phyloP scores from a whole-genome alignment of 805 yeast genomes.

The Myxozyma vanderwaltii region DNA sequence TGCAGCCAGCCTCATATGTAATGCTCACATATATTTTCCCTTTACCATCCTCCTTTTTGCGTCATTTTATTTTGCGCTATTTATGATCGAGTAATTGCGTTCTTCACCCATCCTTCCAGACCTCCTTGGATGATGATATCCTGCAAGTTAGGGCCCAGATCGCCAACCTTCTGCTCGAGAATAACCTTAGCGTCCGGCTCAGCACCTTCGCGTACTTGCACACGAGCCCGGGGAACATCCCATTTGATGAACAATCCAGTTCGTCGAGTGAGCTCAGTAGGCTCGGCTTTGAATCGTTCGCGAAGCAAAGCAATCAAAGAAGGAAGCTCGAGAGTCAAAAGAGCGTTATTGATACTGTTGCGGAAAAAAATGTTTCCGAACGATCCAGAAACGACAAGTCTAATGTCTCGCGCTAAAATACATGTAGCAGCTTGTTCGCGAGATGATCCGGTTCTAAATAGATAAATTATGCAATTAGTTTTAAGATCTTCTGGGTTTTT shows the following conservation, averaged over 20 bases:
- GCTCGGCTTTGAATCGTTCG: constrained; percentile 56
- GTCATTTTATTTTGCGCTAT: too few relatives aligned
- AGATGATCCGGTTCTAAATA: constrained; percentile 79
- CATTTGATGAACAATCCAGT: constrained; percentile 92
- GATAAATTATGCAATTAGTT: not conserved
- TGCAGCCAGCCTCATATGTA: not conserved
- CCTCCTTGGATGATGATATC: constrained; percentile 98
- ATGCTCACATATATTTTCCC: too few relatives aligned
- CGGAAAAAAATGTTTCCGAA: constrained; percentile 96
- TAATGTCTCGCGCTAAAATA: constrained; percentile 89
- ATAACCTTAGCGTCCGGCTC: constrained; percentile 54
- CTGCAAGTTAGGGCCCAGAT: constrained; percentile 90
- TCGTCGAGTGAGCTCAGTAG: constrained; percentile 81
- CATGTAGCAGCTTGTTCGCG: constrained; percentile 99
- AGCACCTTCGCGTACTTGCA: constrained; percentile 64
- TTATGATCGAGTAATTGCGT: constrained; percentile 43
- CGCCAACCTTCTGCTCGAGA: constrained; percentile 87
- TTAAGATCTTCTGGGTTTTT: not conserved
- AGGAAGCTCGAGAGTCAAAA: constrained; percentile 91
- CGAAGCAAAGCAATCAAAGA: constrained; percentile 76
- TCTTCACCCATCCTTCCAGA: constrained; percentile 95
- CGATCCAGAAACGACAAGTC: constrained; percentile 92
- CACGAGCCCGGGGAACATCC: constrained; percentile 87
- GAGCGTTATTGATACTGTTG: constrained; percentile 94
- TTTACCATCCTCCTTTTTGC: too few relatives aligned